phyloP scores from a whole-genome alignment of 805 yeast genomes.

The Metschnikowia chrysomelidarum region DNA sequence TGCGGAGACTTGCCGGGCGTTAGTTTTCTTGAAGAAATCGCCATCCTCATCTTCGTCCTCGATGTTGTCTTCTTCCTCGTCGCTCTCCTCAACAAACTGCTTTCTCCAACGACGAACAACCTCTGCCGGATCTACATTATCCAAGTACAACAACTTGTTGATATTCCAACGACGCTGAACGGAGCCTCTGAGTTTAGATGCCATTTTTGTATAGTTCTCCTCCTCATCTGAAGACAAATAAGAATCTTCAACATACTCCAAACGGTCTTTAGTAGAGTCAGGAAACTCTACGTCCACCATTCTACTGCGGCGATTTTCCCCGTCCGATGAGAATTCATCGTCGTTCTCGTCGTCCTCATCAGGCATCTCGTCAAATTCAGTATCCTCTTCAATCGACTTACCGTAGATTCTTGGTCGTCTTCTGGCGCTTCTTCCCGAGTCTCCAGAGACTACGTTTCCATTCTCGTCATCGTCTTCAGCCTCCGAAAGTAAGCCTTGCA shows the following conservation, averaged over 20 bases:
- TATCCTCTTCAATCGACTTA: slow-evolving; percentile 47
- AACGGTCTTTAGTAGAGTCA: slow-evolving; percentile 27
- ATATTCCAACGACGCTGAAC: slow-evolving; percentile 69
- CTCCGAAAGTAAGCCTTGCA: slow-evolving; percentile 30
- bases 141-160: slow-evolving; percentile 75
- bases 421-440: slow-evolving; percentile 62
- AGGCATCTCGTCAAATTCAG: slow-evolving; percentile 40
- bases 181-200: slow-evolving; percentile 58
- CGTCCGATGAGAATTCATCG: slow-evolving; percentile 32
- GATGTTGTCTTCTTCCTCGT: slow-evolving; percentile 36
- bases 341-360: slow-evolving; percentile 36
- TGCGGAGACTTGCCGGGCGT: slow-evolving; percentile 22
- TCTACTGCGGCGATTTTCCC: slow-evolving; percentile 23
- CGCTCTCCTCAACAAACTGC: slow-evolving; percentile 45
- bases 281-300: slow-evolving; percentile 48
- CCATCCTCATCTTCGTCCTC: slow-evolving; percentile 35
- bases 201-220: slow-evolving; percentile 47
- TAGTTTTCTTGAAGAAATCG: slow-evolving; percentile 55
- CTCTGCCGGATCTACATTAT: slow-evolving; percentile 71
- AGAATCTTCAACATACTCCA: slow-evolving; percentile 47
- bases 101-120: slow-evolving; percentile 70
- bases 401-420: slow-evolving; percentile 60
- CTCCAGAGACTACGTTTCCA: slow-evolving; percentile 21
- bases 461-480: slow-evolving; percentile 31
- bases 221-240: slow-evolving; percentile 43